phyloP scores from a whole-genome alignment of 2,329 filamentous ascomycete species.

The Alternaria angustiovoidea region DNA sequence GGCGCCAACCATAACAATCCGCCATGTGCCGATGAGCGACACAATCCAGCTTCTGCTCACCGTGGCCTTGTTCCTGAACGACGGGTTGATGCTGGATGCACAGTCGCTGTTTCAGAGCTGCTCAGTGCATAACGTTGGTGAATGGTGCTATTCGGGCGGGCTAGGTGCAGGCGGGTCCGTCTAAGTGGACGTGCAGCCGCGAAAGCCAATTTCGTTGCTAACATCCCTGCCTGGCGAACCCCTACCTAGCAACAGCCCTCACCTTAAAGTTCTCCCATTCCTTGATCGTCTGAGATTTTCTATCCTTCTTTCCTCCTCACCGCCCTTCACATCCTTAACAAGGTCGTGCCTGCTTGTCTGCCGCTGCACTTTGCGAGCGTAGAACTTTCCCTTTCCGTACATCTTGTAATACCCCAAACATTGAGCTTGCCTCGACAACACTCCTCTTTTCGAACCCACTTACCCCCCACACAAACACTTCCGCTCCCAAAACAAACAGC shows the following conservation, averaged over 20 bases:
- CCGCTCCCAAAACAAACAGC: slow-evolving; percentile 12
- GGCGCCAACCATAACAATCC: not conserved
- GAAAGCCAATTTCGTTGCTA: slow-evolving; percentile 44
- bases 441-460: slow-evolving; percentile 27
- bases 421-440: slow-evolving; percentile 31
- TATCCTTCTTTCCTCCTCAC: slow-evolving; percentile 45
- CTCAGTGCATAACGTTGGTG: slow-evolving; percentile 43
- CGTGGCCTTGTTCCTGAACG: not conserved
- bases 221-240: slow-evolving; percentile 37
- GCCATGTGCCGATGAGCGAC: slow-evolving; percentile 13
- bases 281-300: slow-evolving; percentile 36
- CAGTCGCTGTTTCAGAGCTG: slow-evolving; percentile 39
- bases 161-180: slow-evolving; percentile 41
- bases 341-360: slow-evolving; percentile 41
- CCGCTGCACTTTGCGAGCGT: slow-evolving; percentile 41
- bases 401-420: slow-evolving; percentile 46
- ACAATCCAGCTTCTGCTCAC: not conserved
- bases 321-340: slow-evolving; percentile 34
- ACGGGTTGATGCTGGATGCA: slow-evolving; percentile 31
- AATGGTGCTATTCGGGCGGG: slow-evolving; percentile 39
- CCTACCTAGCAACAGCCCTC: slow-evolving; percentile 47
- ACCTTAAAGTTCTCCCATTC: slow-evolving; percentile 48
- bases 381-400: slow-evolving; percentile 41
- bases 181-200: slow-evolving; percentile 43
- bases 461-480: slow-evolving; percentile 2